Conservation (phyloP, 305 asterid genomes). For the Fraxinus sp. region DNA sequence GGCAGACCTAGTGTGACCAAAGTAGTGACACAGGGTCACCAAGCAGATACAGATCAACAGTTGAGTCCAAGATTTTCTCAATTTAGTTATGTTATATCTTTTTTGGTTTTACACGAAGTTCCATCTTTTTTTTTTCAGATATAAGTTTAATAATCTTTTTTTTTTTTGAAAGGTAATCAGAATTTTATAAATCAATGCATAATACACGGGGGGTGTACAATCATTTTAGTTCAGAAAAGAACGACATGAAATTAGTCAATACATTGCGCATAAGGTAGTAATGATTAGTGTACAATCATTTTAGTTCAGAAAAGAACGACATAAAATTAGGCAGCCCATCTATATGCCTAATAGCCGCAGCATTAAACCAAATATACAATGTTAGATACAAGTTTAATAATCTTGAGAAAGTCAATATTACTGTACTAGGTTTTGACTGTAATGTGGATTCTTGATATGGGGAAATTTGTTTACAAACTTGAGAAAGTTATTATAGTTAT, state of each 20-base stretch:
- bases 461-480: not conserved
- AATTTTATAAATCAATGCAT: too few species aligned
- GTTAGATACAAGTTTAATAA: slow-evolving; percentile 11
- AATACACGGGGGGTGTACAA: too few species aligned
- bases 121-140: not conserved
- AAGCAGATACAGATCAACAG: slow-evolving; percentile 45
- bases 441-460: not conserved
- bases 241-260: too few species aligned
- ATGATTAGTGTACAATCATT: too few species aligned
- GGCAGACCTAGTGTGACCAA: slow-evolving; percentile 90
- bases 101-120: slow-evolving; percentile 1
- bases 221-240: too few species aligned
- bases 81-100: slow-evolving; percentile 20
- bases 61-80: slow-evolving; percentile 40
- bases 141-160: slow-evolving; percentile 8
- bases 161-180: too few species aligned
- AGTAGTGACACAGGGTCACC: slow-evolving; percentile 49
- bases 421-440: not conserved
- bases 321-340: too few species aligned
- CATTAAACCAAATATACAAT: too few species aligned
- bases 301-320: too few species aligned
- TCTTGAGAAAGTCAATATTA: slow-evolving; percentile 9
- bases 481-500: not conserved
- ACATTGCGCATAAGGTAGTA: too few species aligned
- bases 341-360: too few species aligned